phyloP scores from a whole-genome alignment of 768 basidiomycete species.

The Calocera cornea region DNA sequence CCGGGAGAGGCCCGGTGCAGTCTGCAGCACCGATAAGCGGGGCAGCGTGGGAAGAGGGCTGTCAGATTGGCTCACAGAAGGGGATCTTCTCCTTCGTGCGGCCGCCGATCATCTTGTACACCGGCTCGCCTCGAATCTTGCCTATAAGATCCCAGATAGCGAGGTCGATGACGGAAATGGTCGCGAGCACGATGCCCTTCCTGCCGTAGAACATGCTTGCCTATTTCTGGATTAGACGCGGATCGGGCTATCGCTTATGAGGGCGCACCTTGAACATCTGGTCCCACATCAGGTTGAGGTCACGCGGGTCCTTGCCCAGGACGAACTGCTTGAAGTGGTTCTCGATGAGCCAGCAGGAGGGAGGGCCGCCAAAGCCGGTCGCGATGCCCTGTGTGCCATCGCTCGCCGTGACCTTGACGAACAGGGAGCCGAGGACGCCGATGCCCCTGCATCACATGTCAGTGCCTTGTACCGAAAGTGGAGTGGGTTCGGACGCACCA shows the following conservation, averaged over 20 bases:
- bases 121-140: constrained; percentile 28
- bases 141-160: constrained; percentile 30
- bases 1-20: constrained; percentile 26
- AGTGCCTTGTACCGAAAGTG: neutral
- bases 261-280: constrained; percentile 17
- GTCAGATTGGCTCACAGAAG: neutral
- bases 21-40: constrained; percentile 16
- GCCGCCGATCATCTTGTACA: constrained; percentile 32
- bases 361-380: constrained; percentile 28
- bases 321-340: constrained; percentile 29
- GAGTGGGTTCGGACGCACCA: neutral
- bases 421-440: constrained; percentile 28
- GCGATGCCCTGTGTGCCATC: constrained; percentile 29
- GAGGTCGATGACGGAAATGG: constrained; percentile 28
- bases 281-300: constrained; percentile 30
- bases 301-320: constrained; percentile 27
- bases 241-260: neutral
- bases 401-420: constrained; percentile 27
- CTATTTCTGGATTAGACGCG: constrained; percentile 18
- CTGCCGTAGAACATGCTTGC: constrained; percentile 30
- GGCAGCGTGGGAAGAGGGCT: constrained; percentile 19
- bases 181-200: constrained; percentile 26
- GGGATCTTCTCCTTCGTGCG: constrained; percentile 21
- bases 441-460: constrained; percentile 22
- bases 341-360: constrained; percentile 29